Conservation (phyloP, 164 flowering plant genomes). For the Macadamia tetraphylla region DNA sequence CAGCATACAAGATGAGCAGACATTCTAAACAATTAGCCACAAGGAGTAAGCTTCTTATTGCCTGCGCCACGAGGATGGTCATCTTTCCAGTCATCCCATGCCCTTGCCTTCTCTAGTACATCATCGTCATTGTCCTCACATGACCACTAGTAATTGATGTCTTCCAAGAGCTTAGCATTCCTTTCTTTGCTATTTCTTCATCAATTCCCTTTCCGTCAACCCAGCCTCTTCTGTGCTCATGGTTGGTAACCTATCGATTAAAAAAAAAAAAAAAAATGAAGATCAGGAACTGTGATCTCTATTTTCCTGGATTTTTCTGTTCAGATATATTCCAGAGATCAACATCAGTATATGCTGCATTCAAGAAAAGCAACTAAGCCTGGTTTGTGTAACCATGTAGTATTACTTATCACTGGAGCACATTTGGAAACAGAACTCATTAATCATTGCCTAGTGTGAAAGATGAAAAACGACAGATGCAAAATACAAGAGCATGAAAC, state of each 20-base stretch:
- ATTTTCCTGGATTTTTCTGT: no score
- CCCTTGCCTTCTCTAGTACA: constrained; percentile 80
- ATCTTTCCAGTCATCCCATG: constrained; percentile 98
- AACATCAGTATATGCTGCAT: no score
- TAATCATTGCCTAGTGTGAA: neutral
- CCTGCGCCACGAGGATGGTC: constrained; percentile 98
- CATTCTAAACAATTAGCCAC: constrained; percentile 43
- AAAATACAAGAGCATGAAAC: no score
- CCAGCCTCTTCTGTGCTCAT: constrained; percentile 99
- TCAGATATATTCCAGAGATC: no score
- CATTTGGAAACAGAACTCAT: neutral
- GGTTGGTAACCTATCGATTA: constrained; percentile 67
- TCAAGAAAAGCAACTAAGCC: no score
- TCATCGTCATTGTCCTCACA: constrained; percentile 72
- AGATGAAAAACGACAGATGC: neutral
- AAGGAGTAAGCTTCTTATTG: constrained; percentile 93
- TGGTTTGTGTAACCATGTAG: no score
- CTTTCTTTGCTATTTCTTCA: constrained; percentile 91
- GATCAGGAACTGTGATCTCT: neutral
- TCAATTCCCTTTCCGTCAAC: constrained; percentile 83
- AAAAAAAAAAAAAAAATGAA: neutral
- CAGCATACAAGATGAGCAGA: neutral
- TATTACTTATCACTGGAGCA: no score
- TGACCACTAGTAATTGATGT: constrained; percentile 84
- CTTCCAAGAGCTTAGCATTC: constrained; percentile 57